A percentile compares a stretch with the other conserved stretches of the same genome.
These are phyloP conservation scores for Chrysosphaeria jannelii DNA, from an alignment of 2,329 filamentous ascomycete species.

Conservation along the genomic window DNA sequence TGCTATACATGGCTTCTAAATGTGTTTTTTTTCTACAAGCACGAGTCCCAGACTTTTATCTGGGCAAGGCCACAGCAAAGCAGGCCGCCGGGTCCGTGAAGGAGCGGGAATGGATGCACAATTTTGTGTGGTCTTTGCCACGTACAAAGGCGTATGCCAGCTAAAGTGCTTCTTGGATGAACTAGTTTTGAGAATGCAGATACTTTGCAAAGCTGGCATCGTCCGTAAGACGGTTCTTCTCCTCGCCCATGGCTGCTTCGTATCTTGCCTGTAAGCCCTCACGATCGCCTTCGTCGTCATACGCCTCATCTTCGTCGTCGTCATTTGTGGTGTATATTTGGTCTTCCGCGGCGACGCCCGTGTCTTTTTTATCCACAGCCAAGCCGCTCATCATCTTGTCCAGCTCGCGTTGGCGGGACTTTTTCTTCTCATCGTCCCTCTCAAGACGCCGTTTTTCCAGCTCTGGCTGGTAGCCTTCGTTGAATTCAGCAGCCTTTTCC, in stretches of 20 bases:
- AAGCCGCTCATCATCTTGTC: slow-evolving; percentile 90
- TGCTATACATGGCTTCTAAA: too few species aligned
- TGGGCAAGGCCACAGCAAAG: too few species aligned
- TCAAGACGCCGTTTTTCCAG: slow-evolving; percentile 49
- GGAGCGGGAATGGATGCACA: too few species aligned
- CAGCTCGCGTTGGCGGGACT: slow-evolving; percentile 47
- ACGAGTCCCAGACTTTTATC: too few species aligned
- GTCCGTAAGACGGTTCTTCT: slow-evolving; percentile 15
- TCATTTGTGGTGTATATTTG: slow-evolving; percentile 14
- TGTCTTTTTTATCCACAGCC: slow-evolving; percentile 18
- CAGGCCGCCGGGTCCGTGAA: too few species aligned
- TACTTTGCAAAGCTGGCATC: slow-evolving; percentile 34
- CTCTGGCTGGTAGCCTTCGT: slow-evolving; percentile 73
- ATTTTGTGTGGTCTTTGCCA: too few species aligned
- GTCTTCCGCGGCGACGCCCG: slow-evolving; percentile 9
- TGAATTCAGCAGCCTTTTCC: slow-evolving; percentile 67
- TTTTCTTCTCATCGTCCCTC: slow-evolving; percentile 44
- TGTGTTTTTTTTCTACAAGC: too few species aligned
- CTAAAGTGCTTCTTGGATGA: too few species aligned
- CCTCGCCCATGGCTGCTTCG: slow-evolving; percentile 35
- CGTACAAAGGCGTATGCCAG: too few species aligned
- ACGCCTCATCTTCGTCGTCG: slow-evolving; percentile 23
- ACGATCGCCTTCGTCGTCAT: slow-evolving; percentile 26
- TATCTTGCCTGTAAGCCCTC: slow-evolving; percentile 49
- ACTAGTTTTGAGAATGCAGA: slow-evolving; percentile 17